These are phyloP conservation scores for Moesziomyces antarcticus DNA, from an alignment of 1,284 basidiomycete genomes.

Conservation along the genomic window DNA sequence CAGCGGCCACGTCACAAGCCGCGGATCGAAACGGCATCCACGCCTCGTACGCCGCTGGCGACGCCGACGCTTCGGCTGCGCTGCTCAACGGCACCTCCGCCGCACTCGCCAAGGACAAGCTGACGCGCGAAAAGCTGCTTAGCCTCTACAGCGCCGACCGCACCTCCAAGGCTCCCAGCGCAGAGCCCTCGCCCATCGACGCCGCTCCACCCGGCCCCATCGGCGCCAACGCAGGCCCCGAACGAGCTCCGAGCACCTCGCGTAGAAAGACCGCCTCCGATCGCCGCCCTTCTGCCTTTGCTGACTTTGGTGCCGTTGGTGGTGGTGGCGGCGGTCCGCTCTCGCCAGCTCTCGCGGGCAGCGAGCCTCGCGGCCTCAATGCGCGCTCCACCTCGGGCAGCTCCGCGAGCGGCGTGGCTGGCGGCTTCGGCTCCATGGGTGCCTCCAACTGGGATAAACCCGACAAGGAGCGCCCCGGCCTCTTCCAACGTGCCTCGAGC, in stretches of 20 bases:
- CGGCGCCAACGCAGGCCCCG: slow-evolving; percentile 14
- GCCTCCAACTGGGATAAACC: slow-evolving; percentile 39
- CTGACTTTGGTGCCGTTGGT: slow-evolving; percentile 29
- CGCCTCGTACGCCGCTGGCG: slow-evolving; percentile 9
- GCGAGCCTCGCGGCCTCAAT: slow-evolving; percentile 53
- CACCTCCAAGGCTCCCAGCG: slow-evolving; percentile 20
- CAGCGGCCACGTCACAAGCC: slow-evolving; percentile 31
- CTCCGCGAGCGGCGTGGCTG: slow-evolving; percentile 9
- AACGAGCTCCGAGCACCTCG: slow-evolving; percentile 37
- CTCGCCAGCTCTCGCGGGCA: slow-evolving; percentile 24
- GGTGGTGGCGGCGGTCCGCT: slow-evolving; percentile 28
- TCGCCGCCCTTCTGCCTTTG: slow-evolving; percentile 33
- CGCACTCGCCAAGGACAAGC: slow-evolving; percentile 39
- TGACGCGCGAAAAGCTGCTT: slow-evolving; percentile 49
- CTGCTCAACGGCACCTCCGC: slow-evolving; percentile 30
- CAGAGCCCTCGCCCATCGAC: slow-evolving; percentile 32
- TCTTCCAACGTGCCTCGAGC: slow-evolving; percentile 53
- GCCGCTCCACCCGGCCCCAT: slow-evolving; percentile 11
- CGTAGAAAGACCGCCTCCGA: slow-evolving; percentile 38
- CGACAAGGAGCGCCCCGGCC: slow-evolving; percentile 50
- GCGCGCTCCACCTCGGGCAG: slow-evolving; percentile 45
- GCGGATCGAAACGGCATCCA: slow-evolving; percentile 29
- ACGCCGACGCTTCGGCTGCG: slow-evolving; percentile 26
- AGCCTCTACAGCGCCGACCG: slow-evolving; percentile 59
- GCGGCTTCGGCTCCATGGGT: slow-evolving; percentile 29